These are phyloP conservation scores for Kandelia obovata DNA, from an alignment of 345 rosid species.

Conservation along the genomic window DNA sequence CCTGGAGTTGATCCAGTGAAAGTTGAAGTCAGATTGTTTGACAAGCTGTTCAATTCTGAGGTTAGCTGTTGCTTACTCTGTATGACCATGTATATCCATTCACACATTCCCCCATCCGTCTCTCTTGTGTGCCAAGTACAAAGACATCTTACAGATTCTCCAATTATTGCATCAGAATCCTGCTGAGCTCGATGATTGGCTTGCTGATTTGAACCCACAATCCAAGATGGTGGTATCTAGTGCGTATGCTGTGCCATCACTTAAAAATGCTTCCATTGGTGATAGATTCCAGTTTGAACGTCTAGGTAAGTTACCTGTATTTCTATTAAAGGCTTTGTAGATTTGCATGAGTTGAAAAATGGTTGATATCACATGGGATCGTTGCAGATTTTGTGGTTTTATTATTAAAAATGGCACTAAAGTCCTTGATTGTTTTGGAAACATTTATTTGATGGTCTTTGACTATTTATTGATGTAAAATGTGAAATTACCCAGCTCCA, in stretches of 20 bases:
- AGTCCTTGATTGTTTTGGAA: no score
- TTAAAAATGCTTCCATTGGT: slow-evolving; percentile 54
- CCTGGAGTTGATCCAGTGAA: slow-evolving; percentile 59
- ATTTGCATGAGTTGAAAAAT: slow-evolving; percentile 6
- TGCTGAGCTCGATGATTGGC: slow-evolving; percentile 78
- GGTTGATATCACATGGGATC: not conserved
- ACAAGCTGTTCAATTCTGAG: slow-evolving; percentile 82
- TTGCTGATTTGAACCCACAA: slow-evolving; percentile 61
- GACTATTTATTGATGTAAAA: not conserved
- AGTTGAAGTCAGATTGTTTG: slow-evolving; percentile 92
- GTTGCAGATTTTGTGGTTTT: not conserved
- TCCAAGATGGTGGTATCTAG: slow-evolving; percentile 60
- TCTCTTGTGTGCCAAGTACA: not conserved
- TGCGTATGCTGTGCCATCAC: slow-evolving; percentile 62
- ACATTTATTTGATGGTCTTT: not conserved
- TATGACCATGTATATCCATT: not conserved
- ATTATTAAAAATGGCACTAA: no score
- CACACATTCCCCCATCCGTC: not conserved
- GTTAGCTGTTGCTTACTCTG: slow-evolving; percentile 30
- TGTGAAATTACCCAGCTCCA: not conserved
- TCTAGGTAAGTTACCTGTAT: slow-evolving; percentile 54
- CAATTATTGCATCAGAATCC: slow-evolving; percentile 60
- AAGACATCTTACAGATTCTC: slow-evolving; percentile 1
- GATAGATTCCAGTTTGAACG: slow-evolving; percentile 87
- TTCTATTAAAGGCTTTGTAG: not conserved